phyloP scores from a whole-genome alignment of 805 yeast species.

The Maudiozyma bulderi region DNA sequence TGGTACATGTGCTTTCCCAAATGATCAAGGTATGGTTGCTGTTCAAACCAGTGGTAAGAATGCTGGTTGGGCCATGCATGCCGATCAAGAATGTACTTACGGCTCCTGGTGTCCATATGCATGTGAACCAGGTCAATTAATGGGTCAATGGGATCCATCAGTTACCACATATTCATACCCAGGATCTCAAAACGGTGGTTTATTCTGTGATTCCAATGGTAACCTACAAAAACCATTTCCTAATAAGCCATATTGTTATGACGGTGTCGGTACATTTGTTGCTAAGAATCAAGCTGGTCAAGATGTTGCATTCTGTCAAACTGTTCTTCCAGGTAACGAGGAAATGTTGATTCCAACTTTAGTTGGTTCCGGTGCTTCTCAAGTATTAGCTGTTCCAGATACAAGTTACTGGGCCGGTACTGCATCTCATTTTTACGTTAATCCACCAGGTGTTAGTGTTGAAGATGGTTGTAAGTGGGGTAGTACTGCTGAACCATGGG shows the following conservation, averaged over 20 bases:
- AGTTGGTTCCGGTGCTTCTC: constrained; percentile 35
- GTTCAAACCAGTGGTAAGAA: constrained; percentile 49
- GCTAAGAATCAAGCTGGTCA: constrained; percentile 50
- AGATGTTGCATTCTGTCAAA: constrained; percentile 80
- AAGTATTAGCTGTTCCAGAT: constrained; percentile 73
- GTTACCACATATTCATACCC: constrained; percentile 72
- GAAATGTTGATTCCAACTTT: constrained; percentile 87
- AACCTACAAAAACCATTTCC: constrained; percentile 51
- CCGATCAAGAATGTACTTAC: constrained; percentile 59
- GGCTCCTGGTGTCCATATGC: constrained; percentile 90
- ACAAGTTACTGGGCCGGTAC: constrained; percentile 77
- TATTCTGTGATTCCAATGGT: constrained; percentile 67
- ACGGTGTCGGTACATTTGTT: constrained; percentile 67
- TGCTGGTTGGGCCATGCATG: constrained; percentile 83
- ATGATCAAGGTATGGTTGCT: constrained; percentile 55
- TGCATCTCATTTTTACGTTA: constrained; percentile 78
- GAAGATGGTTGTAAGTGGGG: constrained; percentile 86
- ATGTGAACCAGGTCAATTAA: constrained; percentile 77
- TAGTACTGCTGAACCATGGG: constrained; percentile 50
- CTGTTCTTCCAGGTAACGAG: constrained; percentile 89
- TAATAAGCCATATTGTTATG: constrained; percentile 54
- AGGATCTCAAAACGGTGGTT: constrained; percentile 72
- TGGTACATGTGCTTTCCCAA: constrained; percentile 53
- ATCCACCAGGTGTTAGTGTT: constrained; percentile 71
- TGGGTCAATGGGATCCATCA: constrained; percentile 80